Conservation (phyloP, 306 rosid genomes). For the Prosopis cineraria region DNA sequence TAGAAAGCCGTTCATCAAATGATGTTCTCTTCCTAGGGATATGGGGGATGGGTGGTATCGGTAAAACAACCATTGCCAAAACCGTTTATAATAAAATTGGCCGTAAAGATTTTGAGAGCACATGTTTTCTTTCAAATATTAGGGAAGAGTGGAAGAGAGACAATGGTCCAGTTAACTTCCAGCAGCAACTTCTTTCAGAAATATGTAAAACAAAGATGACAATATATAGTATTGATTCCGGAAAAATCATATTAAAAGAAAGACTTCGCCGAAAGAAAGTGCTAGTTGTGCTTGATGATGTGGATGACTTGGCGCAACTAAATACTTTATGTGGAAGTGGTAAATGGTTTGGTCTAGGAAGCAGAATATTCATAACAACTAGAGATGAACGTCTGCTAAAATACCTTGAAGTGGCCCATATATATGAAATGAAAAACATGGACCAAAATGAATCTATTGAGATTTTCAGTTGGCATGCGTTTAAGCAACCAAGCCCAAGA, state of each 20-base stretch:
- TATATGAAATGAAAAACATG: neutral
- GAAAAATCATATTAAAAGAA: neutral
- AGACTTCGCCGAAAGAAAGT: neutral
- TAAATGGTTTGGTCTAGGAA: neutral
- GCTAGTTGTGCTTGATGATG: neutral
- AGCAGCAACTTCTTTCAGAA: neutral
- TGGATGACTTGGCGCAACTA: neutral
- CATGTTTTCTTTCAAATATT: neutral
- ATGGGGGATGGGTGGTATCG: neutral
- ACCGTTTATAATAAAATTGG: neutral
- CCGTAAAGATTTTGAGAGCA: neutral
- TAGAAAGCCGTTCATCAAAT: neutral
- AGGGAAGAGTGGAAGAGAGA: neutral
- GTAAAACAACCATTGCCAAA: neutral
- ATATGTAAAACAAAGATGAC: neutral
- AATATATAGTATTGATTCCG: neutral
- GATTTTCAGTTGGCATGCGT: neutral
- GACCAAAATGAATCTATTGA: neutral
- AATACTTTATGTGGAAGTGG: neutral
- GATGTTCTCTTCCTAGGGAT: neutral
- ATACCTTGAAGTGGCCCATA: neutral
- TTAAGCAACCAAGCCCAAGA: neutral
- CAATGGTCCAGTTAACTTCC: neutral
- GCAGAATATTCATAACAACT: neutral
- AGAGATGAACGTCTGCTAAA: neutral